Evolutionary conservation across 768 basidiomycete species (phyloP).

Genomic region (Tremella yokohamensis): DNA sequence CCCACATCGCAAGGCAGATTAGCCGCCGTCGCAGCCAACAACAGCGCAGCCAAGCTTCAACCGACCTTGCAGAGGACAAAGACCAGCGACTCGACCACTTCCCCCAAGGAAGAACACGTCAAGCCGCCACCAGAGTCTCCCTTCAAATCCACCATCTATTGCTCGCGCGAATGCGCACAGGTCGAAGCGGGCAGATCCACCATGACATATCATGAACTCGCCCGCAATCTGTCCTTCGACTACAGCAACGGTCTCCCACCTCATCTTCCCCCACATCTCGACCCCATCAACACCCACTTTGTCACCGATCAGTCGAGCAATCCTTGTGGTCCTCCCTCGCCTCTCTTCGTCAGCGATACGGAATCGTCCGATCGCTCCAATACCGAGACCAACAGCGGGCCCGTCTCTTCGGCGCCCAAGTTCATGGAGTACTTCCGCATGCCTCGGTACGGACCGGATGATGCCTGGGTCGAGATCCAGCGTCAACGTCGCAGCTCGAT

Average conservation of each 20-base stretch:
- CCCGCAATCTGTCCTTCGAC: conserved; percentile 16
- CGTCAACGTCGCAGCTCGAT: conserved; percentile 33
- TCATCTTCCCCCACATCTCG: conserved; percentile 1
- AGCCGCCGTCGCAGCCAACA: conserved; percentile 32
- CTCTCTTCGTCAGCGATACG: conserved; percentile 40
- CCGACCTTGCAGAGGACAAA: conserved; percentile 32
- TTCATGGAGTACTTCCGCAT: conserved; percentile 39
- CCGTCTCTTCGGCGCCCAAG: conserved; percentile 37
- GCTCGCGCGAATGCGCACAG: conserved; percentile 35
- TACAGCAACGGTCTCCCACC: conserved; percentile 13
- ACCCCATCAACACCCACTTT: conserved; percentile 9
- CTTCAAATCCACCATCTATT: conserved; percentile 33
- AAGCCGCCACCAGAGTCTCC: conserved; percentile 5
- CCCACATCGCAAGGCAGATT: conserved; percentile 34
- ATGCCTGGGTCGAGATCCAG: conserved; percentile 38
- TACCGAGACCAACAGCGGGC: conserved; percentile 14
- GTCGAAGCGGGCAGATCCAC: conserved; percentile 31
- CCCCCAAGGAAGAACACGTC: background rate
- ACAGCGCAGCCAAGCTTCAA: conserved; percentile 26
- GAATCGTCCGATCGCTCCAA: conserved; percentile 26
- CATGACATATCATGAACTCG: conserved; percentile 23
- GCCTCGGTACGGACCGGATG: conserved; percentile 35
- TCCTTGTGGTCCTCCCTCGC: conserved; percentile 38
- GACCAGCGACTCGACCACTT: conserved; percentile 18
- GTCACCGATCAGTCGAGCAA: conserved; percentile 10